Conservation (phyloP, 192 early-diverging fungal species). For the Borealophlyctis nickersoniae region DNA sequence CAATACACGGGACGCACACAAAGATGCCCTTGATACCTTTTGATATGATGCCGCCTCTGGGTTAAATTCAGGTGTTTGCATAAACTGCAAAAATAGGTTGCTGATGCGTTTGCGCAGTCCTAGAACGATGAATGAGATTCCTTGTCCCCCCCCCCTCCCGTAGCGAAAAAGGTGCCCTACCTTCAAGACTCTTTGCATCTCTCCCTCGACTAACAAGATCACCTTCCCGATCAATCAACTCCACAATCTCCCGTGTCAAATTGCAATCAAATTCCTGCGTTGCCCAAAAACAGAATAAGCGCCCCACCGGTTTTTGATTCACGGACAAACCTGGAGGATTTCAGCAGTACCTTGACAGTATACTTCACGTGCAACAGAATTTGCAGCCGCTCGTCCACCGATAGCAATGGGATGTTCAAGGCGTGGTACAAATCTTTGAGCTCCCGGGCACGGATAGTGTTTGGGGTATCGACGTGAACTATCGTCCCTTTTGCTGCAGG, state of each 20-base stretch:
- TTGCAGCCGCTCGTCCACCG: slow-evolving; percentile 57
- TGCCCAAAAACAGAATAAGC: not conserved
- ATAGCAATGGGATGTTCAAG: slow-evolving; percentile 40
- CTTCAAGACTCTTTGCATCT: slow-evolving; percentile 50
- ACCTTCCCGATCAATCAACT: slow-evolving; percentile 60
- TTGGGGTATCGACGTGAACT: slow-evolving; percentile 52
- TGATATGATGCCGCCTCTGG: slow-evolving; percentile 49
- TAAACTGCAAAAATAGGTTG: slow-evolving; percentile 58
- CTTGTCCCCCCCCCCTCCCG: not conserved
- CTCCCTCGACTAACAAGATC: slow-evolving; percentile 55
- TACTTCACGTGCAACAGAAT: slow-evolving; percentile 63
- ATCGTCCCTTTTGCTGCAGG: slow-evolving; percentile 13
- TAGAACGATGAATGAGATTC: slow-evolving; percentile 6
- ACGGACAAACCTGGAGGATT: not conserved
- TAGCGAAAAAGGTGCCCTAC: slow-evolving; percentile 11
- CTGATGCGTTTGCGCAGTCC: slow-evolving; percentile 52
- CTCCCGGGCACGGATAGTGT: slow-evolving; percentile 57
- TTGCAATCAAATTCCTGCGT: slow-evolving; percentile 60
- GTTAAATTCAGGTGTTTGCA: slow-evolving; percentile 60
- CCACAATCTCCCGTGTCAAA: slow-evolving; percentile 54
- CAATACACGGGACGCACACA: not conserved
- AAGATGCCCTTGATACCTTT: slow-evolving; percentile 27
- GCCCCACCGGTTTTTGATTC: slow-evolving; percentile 6
- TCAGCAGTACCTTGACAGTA: slow-evolving; percentile 48
- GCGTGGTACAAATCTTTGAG: slow-evolving; percentile 59